Percentiles rank a stretch among this genome's conserved stretches.
These are phyloP conservation scores for Mycena sanguinolenta DNA, from an alignment of 768 basidiomycete species.

Conservation along the genomic window DNA sequence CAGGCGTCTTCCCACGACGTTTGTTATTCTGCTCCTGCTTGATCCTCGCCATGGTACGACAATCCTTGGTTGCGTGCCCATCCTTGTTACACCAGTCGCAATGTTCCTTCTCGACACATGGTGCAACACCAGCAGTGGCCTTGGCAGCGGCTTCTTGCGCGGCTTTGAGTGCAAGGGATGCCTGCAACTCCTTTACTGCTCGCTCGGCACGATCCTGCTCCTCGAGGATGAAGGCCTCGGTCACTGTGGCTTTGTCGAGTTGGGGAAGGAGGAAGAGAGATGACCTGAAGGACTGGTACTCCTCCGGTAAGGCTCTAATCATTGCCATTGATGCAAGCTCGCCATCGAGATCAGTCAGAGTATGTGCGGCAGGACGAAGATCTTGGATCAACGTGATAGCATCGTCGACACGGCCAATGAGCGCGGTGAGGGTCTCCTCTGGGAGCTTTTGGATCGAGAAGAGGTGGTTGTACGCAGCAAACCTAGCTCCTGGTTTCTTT, in stretches of 20 bases:
- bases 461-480: no score
- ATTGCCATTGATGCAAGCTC: no score
- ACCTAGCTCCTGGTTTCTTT: no score
- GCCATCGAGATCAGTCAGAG: no score
- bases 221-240: constrained; percentile 15
- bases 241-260: constrained; percentile 23
- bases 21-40: neutral
- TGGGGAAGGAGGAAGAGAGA: constrained; percentile 19
- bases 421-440: neutral
- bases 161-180: neutral
- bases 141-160: neutral
- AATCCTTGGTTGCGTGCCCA: constrained; percentile 20
- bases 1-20: neutral
- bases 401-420: constrained; percentile 3
- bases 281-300: no score
- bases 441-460: no score
- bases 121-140: neutral
- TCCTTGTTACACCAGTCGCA: no score
- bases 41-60: constrained; percentile 21
- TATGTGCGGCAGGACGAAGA: no score
- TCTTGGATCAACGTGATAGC: constrained; percentile 9
- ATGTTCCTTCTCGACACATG: neutral
- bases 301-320: no score
- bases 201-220: constrained; percentile 6
- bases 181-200: neutral